phyloP scores from a whole-genome alignment of 139 green algal genomes.

The Limnomonas spitsbergensis region DNA sequence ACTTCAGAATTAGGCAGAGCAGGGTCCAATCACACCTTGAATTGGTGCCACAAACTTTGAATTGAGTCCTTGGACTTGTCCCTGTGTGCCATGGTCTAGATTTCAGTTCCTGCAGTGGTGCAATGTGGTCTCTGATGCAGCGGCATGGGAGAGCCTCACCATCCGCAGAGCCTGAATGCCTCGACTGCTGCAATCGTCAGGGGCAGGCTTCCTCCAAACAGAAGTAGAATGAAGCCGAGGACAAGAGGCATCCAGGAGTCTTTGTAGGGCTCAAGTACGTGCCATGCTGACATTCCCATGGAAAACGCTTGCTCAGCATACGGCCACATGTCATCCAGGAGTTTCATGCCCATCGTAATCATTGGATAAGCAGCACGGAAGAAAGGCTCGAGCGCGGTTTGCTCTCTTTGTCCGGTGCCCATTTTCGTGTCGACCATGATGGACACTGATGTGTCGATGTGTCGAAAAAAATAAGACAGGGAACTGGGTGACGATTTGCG shows the following conservation, averaged over 20 bases:
- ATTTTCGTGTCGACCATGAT: too few relatives aligned
- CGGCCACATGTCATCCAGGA: neutral
- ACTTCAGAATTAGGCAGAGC: too few relatives aligned
- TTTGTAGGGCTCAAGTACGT: neutral
- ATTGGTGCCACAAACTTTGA: neutral
- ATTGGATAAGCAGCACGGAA: neutral
- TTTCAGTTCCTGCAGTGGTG: too few relatives aligned
- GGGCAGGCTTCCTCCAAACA: conserved; percentile 6
- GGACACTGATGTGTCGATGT: too few relatives aligned
- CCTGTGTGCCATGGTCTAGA: too few relatives aligned
- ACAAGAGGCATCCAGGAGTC: neutral
- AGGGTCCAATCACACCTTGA: too few relatives aligned
- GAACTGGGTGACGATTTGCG: too few relatives aligned
- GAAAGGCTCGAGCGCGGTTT: neutral
- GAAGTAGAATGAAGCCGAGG: neutral
- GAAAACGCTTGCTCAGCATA: neutral
- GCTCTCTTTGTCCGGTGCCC: too few relatives aligned
- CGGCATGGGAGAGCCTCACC: too few relatives aligned
- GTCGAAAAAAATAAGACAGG: too few relatives aligned
- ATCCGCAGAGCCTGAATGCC: conserved; percentile 15
- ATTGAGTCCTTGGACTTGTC: conserved; percentile 11
- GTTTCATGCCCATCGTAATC: neutral
- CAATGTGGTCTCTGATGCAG: too few relatives aligned
- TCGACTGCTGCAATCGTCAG: conserved; percentile 13
- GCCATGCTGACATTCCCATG: neutral